These are phyloP conservation scores for Scleroderma bovista DNA, from an alignment of 768 basidiomycete species.

Conservation along the genomic window DNA sequence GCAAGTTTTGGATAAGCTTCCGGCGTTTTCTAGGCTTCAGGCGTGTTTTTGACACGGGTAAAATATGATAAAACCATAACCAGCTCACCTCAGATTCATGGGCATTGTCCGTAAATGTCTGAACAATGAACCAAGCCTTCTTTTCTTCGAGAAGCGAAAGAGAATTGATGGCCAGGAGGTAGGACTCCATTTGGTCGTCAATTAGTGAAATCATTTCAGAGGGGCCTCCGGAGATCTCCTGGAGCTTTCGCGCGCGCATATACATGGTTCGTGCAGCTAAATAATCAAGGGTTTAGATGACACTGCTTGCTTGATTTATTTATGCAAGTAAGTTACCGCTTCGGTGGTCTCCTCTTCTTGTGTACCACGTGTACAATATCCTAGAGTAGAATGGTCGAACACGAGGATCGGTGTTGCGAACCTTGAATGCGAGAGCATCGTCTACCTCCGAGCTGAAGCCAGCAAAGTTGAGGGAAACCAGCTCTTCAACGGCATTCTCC, in stretches of 20 bases:
- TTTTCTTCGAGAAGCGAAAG: constrained; percentile 76
- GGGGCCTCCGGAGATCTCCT: constrained; percentile 33
- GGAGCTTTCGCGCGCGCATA: constrained; percentile 78
- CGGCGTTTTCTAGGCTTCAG: constrained; percentile 63
- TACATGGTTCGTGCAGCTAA: constrained; percentile 92
- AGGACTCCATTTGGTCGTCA: constrained; percentile 73
- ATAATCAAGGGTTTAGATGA: constrained; percentile 22
- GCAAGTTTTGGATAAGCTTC: constrained; percentile 68
- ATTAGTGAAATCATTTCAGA: constrained; percentile 40
- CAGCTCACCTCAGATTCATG: constrained; percentile 41
- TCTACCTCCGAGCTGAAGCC: constrained; percentile 86
- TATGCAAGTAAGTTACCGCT: constrained; percentile 58
- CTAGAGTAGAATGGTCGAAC: constrained; percentile 79
- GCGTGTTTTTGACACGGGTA: constrained; percentile 13
- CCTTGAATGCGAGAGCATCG: constrained; percentile 83
- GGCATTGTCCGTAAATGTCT: constrained; percentile 41
- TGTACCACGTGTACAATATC: constrained; percentile 94
- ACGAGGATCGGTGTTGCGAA: constrained; percentile 88
- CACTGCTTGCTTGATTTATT: constrained; percentile 4
- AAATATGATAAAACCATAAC: constrained; percentile 10
- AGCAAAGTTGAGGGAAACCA: constrained; percentile 80
- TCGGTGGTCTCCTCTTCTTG: constrained; percentile 81
- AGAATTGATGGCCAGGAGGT: constrained; percentile 84
- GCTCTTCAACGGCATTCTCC: constrained; percentile 67
- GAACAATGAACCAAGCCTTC: constrained; percentile 79